A percentile compares a stretch with the other conserved stretches of the same genome.
Evolutionary conservation across 306 rosid genomes (phyloP).

Genomic region (Begonia masoniana): DNA sequence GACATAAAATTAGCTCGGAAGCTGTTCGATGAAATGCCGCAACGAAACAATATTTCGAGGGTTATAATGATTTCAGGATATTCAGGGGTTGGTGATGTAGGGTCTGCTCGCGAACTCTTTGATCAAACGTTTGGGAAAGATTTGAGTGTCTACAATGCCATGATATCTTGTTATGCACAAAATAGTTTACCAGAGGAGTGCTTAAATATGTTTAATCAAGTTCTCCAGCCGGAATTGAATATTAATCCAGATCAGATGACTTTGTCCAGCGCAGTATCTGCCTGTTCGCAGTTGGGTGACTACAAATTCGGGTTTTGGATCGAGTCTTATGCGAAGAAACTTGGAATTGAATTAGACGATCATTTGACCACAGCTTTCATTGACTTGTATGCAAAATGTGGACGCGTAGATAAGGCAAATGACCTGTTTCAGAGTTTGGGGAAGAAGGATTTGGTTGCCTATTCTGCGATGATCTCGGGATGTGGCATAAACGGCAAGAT

Average conservation of each 20-base stretch:
- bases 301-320: conserved; percentile 31
- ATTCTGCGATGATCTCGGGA: conserved; percentile 79
- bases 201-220: conserved; percentile 40
- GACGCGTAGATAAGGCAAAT: conserved; percentile 47
- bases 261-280: conserved; percentile 51
- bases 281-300: conserved; percentile 60
- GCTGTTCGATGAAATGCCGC: conserved; percentile 38
- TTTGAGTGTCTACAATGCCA: conserved; percentile 35
- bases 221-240: conserved; percentile 26
- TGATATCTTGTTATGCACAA: conserved; percentile 71
- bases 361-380: conserved; percentile 62
- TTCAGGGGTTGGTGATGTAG: conserved; percentile 48
- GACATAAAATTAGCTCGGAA: conserved; percentile 32
- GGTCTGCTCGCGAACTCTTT: conserved; percentile 41
- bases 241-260: conserved; percentile 58
- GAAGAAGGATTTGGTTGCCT: conserved; percentile 56
- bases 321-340: conserved; percentile 34
- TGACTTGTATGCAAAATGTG: conserved; percentile 63
- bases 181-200: conserved; percentile 56
- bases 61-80: conserved; percentile 56
- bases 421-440: conserved; percentile 39
- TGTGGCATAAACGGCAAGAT: conserved; percentile 61
- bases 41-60: conserved; percentile 45
- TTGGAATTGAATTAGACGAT: conserved; percentile 56
- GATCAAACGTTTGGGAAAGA: conserved; percentile 37